Evolutionary conservation across 306 rosid genomes (phyloP), one percentile per base, ranked within the genome.

Genomic region (Dalbergia cultrata): DNA sequence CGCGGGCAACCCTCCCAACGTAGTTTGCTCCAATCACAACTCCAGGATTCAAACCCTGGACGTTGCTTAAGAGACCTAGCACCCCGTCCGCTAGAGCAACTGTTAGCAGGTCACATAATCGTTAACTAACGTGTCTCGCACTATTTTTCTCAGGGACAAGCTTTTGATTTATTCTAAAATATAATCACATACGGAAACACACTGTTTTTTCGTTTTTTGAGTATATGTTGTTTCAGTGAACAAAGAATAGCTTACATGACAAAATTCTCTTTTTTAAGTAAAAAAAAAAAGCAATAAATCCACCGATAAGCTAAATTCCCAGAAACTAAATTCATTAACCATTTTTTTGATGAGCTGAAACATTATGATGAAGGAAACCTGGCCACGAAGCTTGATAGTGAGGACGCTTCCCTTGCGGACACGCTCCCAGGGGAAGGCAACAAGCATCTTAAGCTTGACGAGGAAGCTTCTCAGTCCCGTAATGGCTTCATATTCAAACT

Each of bases 331-430:
- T 13, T 68, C 4, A 7, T 22, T 22, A 47, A 9, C 47, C 47
- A 43, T 26, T 37, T 37, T n/a, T 7, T 37, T 37, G 1, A 37
- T 37, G 41, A 37, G 41, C 8, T 37, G 7, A 37, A 37, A 26
- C 31, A 26, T 26, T 26, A 2, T 2, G 31, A 26, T 26, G 54
- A 79, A 60, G 37, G n/a, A 75, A 75, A 95, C 99, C 95, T 90
- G 89, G 86, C 99, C 99, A 3, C 98, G 97, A 83, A 95, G 82
- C 80, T 88, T 93, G 91, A 95, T 90, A 7, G 89, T 88, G 81
- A 95, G 90, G 43, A 95, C 94, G 57, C 96, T 88, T n/a, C 97
- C 98, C 76, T 91, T 95, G 50, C 90, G 97, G 17, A 95, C 93
- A 7, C 97, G 95, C 74, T 93, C 93, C 97, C 97, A 91, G 8